A percentile compares a stretch with the other conserved stretches of the same genome.
Evolutionary conservation across 1,139 yeast genomes (phyloP).

Genomic region (Geotrichum klebahnii): DNA sequence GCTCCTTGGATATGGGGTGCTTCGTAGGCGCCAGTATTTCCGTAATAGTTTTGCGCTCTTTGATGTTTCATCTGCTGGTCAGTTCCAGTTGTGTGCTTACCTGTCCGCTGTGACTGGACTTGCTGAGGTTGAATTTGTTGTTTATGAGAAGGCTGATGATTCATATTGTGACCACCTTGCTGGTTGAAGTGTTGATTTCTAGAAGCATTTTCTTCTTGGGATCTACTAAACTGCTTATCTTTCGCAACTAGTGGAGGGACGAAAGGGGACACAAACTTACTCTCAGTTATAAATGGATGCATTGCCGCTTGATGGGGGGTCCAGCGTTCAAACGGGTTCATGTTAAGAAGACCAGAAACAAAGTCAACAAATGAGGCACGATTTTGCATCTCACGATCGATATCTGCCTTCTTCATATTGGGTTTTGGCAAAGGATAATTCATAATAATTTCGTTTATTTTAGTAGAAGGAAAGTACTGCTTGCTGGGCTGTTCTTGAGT

Average conservation of each 20-base stretch:
- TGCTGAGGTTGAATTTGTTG: constrained; percentile 15
- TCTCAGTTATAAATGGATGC: constrained; percentile 77
- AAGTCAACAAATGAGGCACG: constrained; percentile 73
- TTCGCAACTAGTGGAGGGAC: constrained; percentile 29
- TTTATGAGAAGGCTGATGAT: constrained; percentile 9
- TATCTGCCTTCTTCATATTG: constrained; percentile 58
- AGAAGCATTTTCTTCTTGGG: not conserved
- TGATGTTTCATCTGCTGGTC: constrained; percentile 8
- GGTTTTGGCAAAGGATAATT: constrained; percentile 71
- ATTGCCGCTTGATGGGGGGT: constrained; percentile 92
- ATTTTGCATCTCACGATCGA: constrained; percentile 60
- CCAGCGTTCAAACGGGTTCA: constrained; percentile 91
- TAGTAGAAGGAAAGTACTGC: constrained; percentile 73
- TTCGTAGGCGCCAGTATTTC: not conserved
- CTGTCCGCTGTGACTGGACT: constrained; percentile 13
- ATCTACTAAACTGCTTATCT: constrained; percentile 8
- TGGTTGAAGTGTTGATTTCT: not conserved
- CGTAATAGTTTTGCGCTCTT: constrained; percentile 3
- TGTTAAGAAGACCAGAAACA: constrained; percentile 66
- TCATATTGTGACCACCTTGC: not conserved
- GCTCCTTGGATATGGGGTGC: constrained; percentile 1
- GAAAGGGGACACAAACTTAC: constrained; percentile 38
- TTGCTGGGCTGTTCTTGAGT: constrained; percentile 74
- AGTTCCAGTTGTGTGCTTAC: not conserved
- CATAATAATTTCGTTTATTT: constrained; percentile 67